phyloP scores from a whole-genome alignment of 2,329 filamentous ascomycete genomes.

The Raffaelea albimanens region DNA sequence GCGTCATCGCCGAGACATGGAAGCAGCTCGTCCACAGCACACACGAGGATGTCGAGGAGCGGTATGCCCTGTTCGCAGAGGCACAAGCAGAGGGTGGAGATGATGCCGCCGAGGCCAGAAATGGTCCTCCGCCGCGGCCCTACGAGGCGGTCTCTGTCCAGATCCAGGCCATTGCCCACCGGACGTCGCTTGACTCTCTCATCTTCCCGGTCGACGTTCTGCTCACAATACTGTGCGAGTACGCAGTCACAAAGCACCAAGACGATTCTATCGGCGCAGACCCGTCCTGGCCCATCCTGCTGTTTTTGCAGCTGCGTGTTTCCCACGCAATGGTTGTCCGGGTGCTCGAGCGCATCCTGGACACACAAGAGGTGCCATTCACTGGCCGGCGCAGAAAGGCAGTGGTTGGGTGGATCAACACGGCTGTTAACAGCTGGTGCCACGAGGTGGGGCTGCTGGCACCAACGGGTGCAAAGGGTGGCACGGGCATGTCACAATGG shows the following conservation, averaged over 20 bases:
- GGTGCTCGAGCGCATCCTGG: constrained; percentile 47
- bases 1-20: constrained; percentile 81
- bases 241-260: constrained; percentile 48
- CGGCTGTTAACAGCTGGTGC: constrained; percentile 39
- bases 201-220: constrained; percentile 55
- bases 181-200: constrained; percentile 54
- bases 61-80: constrained; percentile 25
- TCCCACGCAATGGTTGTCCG: constrained; percentile 47
- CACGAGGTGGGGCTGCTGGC: constrained; percentile 38
- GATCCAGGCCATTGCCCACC: constrained; percentile 55
- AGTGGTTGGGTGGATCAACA: constrained; percentile 46
- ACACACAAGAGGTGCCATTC: constrained; percentile 51
- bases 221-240: constrained; percentile 53
- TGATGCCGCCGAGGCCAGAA: constrained; percentile 18
- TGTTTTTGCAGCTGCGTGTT: constrained; percentile 47
- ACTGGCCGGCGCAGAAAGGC: constrained; percentile 38
- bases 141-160: constrained; percentile 62
- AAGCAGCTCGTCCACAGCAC: constrained; percentile 66
- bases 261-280: constrained; percentile 49
- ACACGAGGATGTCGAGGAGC: constrained; percentile 45
- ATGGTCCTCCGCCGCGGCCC: constrained; percentile 37
- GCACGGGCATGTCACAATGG: constrained; percentile 29
- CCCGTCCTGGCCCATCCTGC: constrained; percentile 45
- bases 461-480: constrained; percentile 22
- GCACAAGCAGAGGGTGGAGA: constrained; percentile 16